Percentiles rank a stretch among this genome's conserved stretches.
Evolutionary conservation across 179 eudicot genomes (phyloP).

Genomic region (Patellifolia procumbens): DNA sequence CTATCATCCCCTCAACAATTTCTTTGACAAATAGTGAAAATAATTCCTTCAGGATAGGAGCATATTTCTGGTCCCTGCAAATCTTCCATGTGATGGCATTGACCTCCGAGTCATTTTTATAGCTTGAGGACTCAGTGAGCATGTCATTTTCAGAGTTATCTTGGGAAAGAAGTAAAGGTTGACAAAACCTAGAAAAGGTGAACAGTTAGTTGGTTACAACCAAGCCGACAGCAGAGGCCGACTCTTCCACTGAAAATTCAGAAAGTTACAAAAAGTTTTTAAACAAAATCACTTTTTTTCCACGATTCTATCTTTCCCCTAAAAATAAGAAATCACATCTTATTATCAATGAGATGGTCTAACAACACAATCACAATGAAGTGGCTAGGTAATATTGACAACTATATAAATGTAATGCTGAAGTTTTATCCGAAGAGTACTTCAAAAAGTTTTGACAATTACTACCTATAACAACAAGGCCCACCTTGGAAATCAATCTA

Average conservation of each 20-base stretch:
- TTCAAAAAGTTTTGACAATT: background rate
- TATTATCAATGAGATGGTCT: background rate
- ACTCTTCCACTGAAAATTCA: background rate
- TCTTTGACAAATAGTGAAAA: constrained; percentile 78
- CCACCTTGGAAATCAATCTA: background rate
- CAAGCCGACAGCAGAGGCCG: constrained; percentile 9
- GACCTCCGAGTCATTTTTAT: constrained; percentile 36
- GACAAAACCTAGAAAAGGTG: constrained; percentile 66
- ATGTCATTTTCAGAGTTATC: constrained; percentile 34
- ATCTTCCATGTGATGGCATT: constrained; percentile 58
- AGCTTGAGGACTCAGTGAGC: constrained; percentile 32
- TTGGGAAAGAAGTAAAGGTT: constrained; percentile 56
- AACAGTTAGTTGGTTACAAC: constrained; percentile 20
- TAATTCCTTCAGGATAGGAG: constrained; percentile 62
- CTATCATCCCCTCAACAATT: constrained; percentile 96
- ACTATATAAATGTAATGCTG: too few relatives aligned
- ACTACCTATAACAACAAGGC: background rate
- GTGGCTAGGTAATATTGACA: background rate
- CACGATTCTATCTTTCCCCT: background rate
- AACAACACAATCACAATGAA: background rate
- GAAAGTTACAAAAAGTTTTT: background rate
- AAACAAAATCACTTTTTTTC: background rate
- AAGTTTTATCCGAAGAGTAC: background rate
- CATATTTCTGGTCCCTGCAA: constrained; percentile 46
- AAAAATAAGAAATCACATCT: background rate